phyloP scores from a whole-genome alignment of 768 basidiomycete species.

The Hygrocybe punicea region DNA sequence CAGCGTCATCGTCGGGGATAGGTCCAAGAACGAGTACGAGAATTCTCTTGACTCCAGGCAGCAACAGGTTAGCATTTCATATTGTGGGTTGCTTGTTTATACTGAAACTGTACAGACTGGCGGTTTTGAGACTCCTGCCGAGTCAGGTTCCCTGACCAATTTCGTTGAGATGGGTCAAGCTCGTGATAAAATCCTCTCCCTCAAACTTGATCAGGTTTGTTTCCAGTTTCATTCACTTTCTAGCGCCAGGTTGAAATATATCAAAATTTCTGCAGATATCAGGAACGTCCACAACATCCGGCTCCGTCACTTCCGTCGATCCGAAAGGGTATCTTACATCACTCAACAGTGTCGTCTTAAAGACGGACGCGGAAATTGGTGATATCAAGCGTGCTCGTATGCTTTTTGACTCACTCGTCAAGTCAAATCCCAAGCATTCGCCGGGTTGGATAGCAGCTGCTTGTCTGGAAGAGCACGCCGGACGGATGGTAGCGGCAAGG shows the following conservation, averaged over 20 bases:
- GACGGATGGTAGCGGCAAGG: constrained; percentile 90
- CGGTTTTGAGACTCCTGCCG: constrained; percentile 80
- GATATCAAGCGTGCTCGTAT: constrained; percentile 97
- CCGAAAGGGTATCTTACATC: constrained; percentile 98
- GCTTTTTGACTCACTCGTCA: constrained; percentile 93
- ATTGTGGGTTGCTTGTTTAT: neutral
- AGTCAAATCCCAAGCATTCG: constrained; percentile 95
- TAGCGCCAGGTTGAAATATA: neutral
- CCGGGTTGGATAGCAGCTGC: constrained; percentile 99
- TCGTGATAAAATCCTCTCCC: constrained; percentile 86
- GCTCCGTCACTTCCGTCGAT: constrained; percentile 84
- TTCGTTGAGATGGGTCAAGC: constrained; percentile 97
- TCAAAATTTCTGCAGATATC: constrained; percentile 54
- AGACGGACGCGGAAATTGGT: constrained; percentile 94
- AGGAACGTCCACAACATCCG: constrained; percentile 65
- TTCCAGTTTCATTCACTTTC: neutral
- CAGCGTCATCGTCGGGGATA: constrained; percentile 84
- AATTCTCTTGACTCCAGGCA: constrained; percentile 71
- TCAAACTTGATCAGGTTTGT: constrained; percentile 87
- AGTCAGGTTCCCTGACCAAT: constrained; percentile 79
- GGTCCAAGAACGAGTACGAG: constrained; percentile 71
- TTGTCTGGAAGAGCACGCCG: constrained; percentile 92
- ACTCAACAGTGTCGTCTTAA: constrained; percentile 81
- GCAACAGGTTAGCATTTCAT: constrained; percentile 56
- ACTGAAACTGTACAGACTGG: constrained; percentile 43